A percentile compares a stretch with the other conserved stretches of the same genome.
Evolutionary conservation across 306 rosid species (phyloP).

Genomic region (Vigna mungo): DNA sequence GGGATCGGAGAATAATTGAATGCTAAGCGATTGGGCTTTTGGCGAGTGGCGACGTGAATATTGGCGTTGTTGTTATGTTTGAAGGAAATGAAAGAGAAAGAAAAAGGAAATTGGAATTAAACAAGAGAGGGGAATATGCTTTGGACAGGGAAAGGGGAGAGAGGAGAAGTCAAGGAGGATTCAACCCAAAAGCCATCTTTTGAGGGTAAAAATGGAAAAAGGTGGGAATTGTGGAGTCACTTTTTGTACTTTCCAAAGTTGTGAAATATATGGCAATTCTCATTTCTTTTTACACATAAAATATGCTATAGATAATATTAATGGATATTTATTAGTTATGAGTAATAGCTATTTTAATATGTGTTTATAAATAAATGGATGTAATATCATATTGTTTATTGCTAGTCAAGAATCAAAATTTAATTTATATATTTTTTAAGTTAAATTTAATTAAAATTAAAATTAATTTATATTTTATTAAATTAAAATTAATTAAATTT

Average conservation of each 20-base stretch:
- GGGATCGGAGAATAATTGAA: conserved; percentile 39
- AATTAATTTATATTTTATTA: no score
- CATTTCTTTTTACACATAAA: no score
- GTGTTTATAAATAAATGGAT: no score
- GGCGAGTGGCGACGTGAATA: neutral
- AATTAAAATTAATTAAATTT: no score
- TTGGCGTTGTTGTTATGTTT: neutral
- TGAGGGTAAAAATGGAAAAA: conserved; percentile 50
- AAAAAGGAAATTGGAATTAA: neutral
- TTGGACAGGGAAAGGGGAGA: conserved; percentile 40
- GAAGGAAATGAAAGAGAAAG: neutral
- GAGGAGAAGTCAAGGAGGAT: conserved; percentile 42
- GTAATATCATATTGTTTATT: no score
- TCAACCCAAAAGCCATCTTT: conserved; percentile 34
- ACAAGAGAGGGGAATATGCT: conserved; percentile 57
- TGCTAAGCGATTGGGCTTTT: conserved; percentile 34
- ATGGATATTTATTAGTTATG: no score
- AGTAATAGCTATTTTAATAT: no score
- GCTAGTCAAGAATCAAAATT: no score
- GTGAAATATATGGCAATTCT: no score
- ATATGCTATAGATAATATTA: no score
- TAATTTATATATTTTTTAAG: no score
- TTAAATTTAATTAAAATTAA: no score
- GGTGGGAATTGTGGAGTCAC: neutral
- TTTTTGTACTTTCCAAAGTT: neutral